Evolutionary conservation across 176 grass and related monocot species (phyloP).

Genomic region (Oryza punctata): DNA sequence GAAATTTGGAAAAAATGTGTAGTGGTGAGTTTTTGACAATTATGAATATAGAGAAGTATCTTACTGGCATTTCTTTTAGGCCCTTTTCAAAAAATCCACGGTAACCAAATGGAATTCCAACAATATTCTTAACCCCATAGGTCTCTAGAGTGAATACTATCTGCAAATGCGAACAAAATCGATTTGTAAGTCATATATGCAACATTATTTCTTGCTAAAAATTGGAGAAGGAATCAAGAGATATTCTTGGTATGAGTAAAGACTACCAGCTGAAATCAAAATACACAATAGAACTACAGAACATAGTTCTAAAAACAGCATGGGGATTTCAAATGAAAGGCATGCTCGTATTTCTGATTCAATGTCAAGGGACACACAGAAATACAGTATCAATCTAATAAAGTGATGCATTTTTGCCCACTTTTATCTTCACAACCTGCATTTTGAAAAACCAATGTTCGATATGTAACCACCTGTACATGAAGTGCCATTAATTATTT

Average conservation of each 20-base stretch:
- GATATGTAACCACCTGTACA: not conserved
- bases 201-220: not conserved
- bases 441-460: not conserved
- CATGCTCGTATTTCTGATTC: not conserved
- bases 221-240: not conserved
- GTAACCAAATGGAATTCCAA: constrained; percentile 90
- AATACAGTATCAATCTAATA: not conserved
- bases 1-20: not conserved
- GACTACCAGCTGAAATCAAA: not conserved
- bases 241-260: not conserved
- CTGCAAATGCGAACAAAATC: not conserved
- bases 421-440: not conserved
- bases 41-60: constrained; percentile 12
- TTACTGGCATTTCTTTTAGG: constrained; percentile 86
- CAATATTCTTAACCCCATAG: constrained; percentile 94
- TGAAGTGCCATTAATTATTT: constrained; percentile 7
- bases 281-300: constrained; percentile 2
- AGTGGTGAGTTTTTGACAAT: not conserved
- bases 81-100: constrained; percentile 90
- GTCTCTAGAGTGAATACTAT: constrained; percentile 85
- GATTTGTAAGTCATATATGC: not conserved
- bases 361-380: constrained; percentile 5
- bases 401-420: not conserved
- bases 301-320: not conserved
- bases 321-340: not conserved